Conservation (phyloP, 2,329 filamentous ascomycete genomes). For the Fusarium sulawesiense region DNA sequence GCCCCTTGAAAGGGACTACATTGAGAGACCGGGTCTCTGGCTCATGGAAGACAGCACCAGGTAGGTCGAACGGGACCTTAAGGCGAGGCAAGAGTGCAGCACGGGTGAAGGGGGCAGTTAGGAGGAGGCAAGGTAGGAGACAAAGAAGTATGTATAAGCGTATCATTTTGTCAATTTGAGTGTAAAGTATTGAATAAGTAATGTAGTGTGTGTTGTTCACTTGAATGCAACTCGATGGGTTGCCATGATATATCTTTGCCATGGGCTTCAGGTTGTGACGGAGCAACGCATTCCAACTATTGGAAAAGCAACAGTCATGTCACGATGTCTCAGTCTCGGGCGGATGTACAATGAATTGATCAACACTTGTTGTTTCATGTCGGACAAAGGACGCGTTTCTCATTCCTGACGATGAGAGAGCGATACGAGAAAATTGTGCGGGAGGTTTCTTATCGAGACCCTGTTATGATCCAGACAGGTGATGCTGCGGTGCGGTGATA, state of each 20-base stretch:
- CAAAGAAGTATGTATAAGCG: conserved; percentile 37
- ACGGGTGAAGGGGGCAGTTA: conserved; percentile 12
- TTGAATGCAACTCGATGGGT: background rate
- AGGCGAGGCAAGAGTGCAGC: conserved; percentile 26
- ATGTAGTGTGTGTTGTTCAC: conserved; percentile 4
- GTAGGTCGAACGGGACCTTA: conserved; percentile 11
- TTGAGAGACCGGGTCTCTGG: conserved; percentile 18
- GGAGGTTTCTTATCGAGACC: background rate
- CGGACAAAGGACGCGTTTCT: conserved; percentile 1
- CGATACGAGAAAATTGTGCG: background rate
- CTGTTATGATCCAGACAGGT: background rate
- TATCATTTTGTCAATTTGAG: conserved; percentile 38
- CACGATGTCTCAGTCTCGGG: conserved; percentile 39
- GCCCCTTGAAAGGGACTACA: conserved; percentile 22
- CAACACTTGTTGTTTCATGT: conserved; percentile 35
- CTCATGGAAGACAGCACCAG: conserved; percentile 15
- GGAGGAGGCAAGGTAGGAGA: conserved; percentile 26
- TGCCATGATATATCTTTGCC: conserved; percentile 38
- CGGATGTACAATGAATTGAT: conserved; percentile 13
- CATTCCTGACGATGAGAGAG: conserved; percentile 32
- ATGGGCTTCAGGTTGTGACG: conserved; percentile 36
- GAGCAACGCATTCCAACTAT: conserved; percentile 52
- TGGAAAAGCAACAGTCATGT: conserved; percentile 33
- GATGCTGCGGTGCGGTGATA: background rate
- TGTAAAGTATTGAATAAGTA: conserved; percentile 6